Evolutionary conservation across 1,284 basidiomycete genomes (phyloP).

Genomic region (Ceraceosorus guamensis): DNA sequence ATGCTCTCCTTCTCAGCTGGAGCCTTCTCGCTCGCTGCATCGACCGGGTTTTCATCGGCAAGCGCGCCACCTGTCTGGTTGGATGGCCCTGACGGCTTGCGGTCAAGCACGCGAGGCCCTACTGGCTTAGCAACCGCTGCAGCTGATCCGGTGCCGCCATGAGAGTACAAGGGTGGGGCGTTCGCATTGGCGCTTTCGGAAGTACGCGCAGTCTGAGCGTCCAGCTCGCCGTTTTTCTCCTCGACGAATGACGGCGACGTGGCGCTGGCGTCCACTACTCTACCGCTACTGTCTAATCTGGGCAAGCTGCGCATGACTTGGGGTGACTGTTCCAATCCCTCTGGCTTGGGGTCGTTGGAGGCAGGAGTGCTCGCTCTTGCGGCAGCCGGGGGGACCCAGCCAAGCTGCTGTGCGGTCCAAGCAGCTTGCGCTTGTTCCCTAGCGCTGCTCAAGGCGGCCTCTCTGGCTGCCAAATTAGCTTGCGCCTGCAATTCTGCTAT

Average conservation of each 20-base stretch:
- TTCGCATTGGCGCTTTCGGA: not conserved
- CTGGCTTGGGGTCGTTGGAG: too few relatives aligned
- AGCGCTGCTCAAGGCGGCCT: constrained; percentile 1
- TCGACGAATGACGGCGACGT: too few relatives aligned
- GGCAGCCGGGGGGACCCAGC: constrained; percentile 25
- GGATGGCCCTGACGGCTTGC: too few relatives aligned
- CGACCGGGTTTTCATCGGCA: not conserved
- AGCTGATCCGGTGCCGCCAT: too few relatives aligned
- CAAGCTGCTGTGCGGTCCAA: constrained; percentile 26
- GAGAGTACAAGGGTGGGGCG: too few relatives aligned
- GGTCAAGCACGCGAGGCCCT: too few relatives aligned
- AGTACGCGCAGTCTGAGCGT: too few relatives aligned
- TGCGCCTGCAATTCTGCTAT: constrained; percentile 24
- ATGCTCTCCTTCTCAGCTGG: not conserved
- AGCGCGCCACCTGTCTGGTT: not conserved
- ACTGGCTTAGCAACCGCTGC: too few relatives aligned
- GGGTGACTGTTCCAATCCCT: too few relatives aligned
- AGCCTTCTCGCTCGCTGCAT: not conserved
- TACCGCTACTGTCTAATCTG: constrained; percentile 9
- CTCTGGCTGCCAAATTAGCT: constrained; percentile 17
- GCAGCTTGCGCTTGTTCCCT: constrained; percentile 19
- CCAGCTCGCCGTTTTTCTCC: too few relatives aligned
- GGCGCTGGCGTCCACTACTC: constrained; percentile 4
- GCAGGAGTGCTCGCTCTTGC: constrained; percentile 9
- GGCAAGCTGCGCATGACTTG: too few relatives aligned